Evolutionary conservation across 495 filamentous ascomycete species (phyloP), one percentile per base, ranked within the genome.

Genomic region (Lasiosphaeris hirsuta): DNA sequence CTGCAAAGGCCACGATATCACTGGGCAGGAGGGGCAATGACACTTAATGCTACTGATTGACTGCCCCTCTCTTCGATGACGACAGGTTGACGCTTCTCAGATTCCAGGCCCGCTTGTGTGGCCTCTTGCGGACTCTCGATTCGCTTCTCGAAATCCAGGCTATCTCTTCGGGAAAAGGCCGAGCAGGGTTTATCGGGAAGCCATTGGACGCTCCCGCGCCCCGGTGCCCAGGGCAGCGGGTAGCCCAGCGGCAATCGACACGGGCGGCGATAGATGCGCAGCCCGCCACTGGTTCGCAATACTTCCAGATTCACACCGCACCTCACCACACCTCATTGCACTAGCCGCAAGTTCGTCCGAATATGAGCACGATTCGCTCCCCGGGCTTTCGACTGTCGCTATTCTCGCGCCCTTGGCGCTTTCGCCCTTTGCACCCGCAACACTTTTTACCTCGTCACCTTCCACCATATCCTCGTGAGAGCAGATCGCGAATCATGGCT

Each of bases 391-490:
- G 38, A 3, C 38, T 44, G 10, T 15, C 41, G 7, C n/a, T 40
- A 15, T 49, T 56, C 54, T 33, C 39, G 54, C 11, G 19, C 6
- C 3, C 17, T 37, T 10, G 10, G 14, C 38, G 33, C 3, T 19
- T 30, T 41, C 17, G 38, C 15, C 15, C 18, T 43, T 41, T 38
- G 38, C 30, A 33, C 40, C 18, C 39, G 36, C 56, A 19, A 44
- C 38, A 8, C 38, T 15, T 10, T 39, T 11, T n/a, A 19, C 34
- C 42, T 18, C 13, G 49, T 7, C 30, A 13, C 19, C 14, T 14
- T 3, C 35, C 17, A 42, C 49, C 54, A 17, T 60, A 50, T 53
- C 59, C 62, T 58, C 62, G 51, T 64, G 62, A 57, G 62, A 44
- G 38, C 40, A 40, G 46, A 46, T 50, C 57, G 48, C 57, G 41